These are phyloP conservation scores for Oxyria digyna DNA, from an alignment of 148 eudicot species.

Conservation along the genomic window DNA sequence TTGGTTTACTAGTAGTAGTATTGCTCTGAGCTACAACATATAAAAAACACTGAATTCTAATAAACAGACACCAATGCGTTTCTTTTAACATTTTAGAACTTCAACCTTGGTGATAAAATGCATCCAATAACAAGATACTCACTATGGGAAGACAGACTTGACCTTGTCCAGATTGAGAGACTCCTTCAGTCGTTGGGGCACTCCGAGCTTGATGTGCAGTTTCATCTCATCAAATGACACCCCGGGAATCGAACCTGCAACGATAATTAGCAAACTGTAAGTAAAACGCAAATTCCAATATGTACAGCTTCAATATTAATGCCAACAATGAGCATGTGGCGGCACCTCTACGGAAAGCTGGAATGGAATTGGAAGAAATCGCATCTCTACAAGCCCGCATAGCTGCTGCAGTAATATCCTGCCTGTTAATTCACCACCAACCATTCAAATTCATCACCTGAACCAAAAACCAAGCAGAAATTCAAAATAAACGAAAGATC, in stretches of 20 bases:
- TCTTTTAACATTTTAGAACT: not conserved
- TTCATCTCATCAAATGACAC: constrained; percentile 88
- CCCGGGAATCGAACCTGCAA: constrained; percentile 84
- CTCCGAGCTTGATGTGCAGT: constrained; percentile 88
- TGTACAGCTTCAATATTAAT: too few species aligned
- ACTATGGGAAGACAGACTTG: constrained; percentile 95
- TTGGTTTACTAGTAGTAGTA: not conserved
- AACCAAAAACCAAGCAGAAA: not conserved
- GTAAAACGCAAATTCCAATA: not conserved
- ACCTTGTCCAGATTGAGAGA: constrained; percentile 70
- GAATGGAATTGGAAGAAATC: constrained; percentile 89
- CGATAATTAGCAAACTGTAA: not conserved
- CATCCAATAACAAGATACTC: constrained; percentile 23
- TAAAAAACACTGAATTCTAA: not conserved
- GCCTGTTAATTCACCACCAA: constrained; percentile 35
- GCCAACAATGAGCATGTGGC: not conserved
- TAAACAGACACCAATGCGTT: not conserved
- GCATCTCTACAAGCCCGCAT: constrained; percentile 96
- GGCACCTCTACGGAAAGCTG: constrained; percentile 88
- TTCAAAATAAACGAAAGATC: not conserved
- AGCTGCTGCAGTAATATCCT: constrained; percentile 78
- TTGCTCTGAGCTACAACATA: not conserved
- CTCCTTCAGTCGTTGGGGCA: constrained; percentile 69
- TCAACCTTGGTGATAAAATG: not conserved
- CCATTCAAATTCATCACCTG: not conserved